Percentiles rank a stretch among this genome's conserved stretches.
Evolutionary conservation across 164 flowering plant genomes (phyloP).

Genomic region (Berberis vulgaris): DNA sequence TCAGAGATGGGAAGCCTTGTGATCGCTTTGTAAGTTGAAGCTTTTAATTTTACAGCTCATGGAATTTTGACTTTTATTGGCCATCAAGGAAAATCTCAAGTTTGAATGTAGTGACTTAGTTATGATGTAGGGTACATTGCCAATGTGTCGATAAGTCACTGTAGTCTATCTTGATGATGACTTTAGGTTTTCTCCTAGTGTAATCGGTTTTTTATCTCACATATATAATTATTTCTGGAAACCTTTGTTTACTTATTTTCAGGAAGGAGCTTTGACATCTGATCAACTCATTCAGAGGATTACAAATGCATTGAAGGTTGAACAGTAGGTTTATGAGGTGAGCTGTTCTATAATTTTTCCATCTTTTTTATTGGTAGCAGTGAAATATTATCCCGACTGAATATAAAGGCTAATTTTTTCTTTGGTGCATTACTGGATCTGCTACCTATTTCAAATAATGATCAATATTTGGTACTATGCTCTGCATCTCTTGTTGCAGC

Average conservation of each 20-base stretch:
- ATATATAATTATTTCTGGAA: neutral
- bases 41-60: neutral
- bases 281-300: conserved; percentile 56
- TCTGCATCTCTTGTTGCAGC: no score
- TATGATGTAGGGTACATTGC: neutral
- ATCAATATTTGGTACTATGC: no score
- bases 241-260: conserved; percentile 10
- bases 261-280: conserved; percentile 87
- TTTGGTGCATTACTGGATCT: no score
- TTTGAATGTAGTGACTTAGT: neutral
- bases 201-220: neutral
- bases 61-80: neutral
- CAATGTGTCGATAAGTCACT: neutral
- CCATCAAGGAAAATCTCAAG: neutral
- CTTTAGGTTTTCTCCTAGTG: neutral
- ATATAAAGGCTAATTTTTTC: no score
- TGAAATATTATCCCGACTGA: no score
- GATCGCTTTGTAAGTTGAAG: conserved; percentile 83
- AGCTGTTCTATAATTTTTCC: neutral
- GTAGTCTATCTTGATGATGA: neutral
- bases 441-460: no score
- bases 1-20: conserved; percentile 68
- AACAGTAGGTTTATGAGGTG: conserved; percentile 29
- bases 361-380: no score
- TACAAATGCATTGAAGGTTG: conserved; percentile 37